A percentile compares a stretch with the other conserved stretches of the same genome.
Evolutionary conservation across 352 stramenopile species (phyloP).

Genomic region (Phytophthora vignae): DNA sequence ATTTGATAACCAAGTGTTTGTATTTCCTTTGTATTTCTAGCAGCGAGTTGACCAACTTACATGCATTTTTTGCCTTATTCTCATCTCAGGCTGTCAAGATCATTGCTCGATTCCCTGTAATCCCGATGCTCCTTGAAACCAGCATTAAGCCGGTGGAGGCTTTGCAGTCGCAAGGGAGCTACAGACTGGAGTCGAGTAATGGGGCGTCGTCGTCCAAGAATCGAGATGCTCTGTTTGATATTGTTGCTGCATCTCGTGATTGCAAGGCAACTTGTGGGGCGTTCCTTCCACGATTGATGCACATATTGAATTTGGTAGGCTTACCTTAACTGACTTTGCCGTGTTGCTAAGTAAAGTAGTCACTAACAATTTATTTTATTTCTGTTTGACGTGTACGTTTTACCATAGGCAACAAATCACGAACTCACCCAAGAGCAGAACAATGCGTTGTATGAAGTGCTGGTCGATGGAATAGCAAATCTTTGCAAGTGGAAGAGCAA

Average conservation of each 20-base stretch:
- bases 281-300: conserved; percentile 48
- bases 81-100: conserved; percentile 53
- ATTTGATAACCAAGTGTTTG: conserved; percentile 3
- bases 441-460: conserved; percentile 25
- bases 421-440: conserved; percentile 35
- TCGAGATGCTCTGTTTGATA: conserved; percentile 37
- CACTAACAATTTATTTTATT: background rate
- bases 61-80: background rate
- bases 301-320: conserved; percentile 53
- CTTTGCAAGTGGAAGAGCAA: conserved; percentile 70
- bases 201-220: conserved; percentile 21
- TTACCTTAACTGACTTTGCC: background rate
- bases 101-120: conserved; percentile 51
- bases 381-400: conserved; percentile 1
- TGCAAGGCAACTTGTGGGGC: conserved; percentile 42
- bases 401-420: background rate
- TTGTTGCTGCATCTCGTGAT: conserved; percentile 32
- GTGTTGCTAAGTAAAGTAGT: background rate
- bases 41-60: conserved; percentile 4
- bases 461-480: conserved; percentile 31
- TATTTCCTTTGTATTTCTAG: conserved; percentile 4
- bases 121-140: conserved; percentile 62
- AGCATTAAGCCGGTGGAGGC: conserved; percentile 49
- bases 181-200: conserved; percentile 32
- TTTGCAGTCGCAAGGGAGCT: conserved; percentile 17